Base-by-base conservation (phyloP, 176 grass and related monocot species). In the Juncus effusus region DNA sequence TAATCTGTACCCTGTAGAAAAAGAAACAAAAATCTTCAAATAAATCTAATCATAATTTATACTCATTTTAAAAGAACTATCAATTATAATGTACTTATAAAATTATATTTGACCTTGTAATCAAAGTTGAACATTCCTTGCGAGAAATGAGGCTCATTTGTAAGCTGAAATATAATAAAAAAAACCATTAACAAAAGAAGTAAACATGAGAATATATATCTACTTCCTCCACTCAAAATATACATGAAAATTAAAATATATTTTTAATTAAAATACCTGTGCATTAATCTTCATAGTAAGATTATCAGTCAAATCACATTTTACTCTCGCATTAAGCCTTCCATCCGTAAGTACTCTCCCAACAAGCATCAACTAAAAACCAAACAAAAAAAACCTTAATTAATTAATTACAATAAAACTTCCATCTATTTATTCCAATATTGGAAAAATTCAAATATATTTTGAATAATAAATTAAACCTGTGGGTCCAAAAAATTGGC, bases 51-150 rank as follows among this genome's bases (percentile, higher is more conserved):
- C 38, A 50, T 28, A 19, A 19, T 35, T 19, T 36, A 68, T 37
- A 13, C 36, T 68, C 44, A 9, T 47, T 47, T 0, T 1, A 47
- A 47, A 6, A 47, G n/a, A n/a, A n/a, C n/a, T 47, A 6, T 9
- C 0, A 47, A 47, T 6, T 47, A 47, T 47, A 6, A 47, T 47
- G 4, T 47, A 47, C 44, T 47, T 47, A 6, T 47, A 47, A 47
- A n/a, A n/a, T n/a, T n/a, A n/a, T n/a, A 38, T 78, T 67, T 64
- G 37, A 89, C 94, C 85, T 97, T 97, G 85, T 97, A 97, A 79
- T 97, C 94, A 36, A 97, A 93, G 82, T 97, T 92, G 78, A 97
- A 97, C 94, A 97, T 97, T 63, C 88, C 94, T 84, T 97, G 94
- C 52, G 94, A 97, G 56, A 77, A 92, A 86, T 97, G 94, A 5